Conservation (phyloP, 1,284 basidiomycete species). For the Boletus smithii region DNA sequence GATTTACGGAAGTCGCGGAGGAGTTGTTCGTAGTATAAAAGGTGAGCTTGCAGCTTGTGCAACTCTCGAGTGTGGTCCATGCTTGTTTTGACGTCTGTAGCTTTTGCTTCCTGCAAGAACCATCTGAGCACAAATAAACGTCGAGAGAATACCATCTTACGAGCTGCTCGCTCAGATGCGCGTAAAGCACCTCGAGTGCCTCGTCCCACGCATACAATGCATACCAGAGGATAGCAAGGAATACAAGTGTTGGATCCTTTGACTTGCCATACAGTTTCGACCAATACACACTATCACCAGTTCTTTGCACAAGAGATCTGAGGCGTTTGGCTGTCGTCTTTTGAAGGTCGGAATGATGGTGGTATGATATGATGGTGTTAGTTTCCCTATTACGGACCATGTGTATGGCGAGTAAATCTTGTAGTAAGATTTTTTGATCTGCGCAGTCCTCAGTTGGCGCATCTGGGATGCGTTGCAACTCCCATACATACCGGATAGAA, state of each 20-base stretch:
- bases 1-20: constrained; percentile 52
- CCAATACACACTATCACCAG: constrained; percentile 51
- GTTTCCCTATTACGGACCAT: constrained; percentile 35
- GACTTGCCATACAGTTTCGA: constrained; percentile 46
- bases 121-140: not conserved
- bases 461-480: not conserved
- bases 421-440: constrained; percentile 29
- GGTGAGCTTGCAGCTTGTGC: constrained; percentile 51
- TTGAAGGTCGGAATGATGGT: constrained; percentile 32
- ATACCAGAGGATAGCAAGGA: constrained; percentile 54
- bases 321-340: constrained; percentile 36
- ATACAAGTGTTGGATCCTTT: constrained; percentile 50
- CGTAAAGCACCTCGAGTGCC: constrained; percentile 48
- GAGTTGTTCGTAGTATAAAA: constrained; percentile 51
- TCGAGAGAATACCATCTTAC: constrained; percentile 29
- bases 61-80: constrained; percentile 45
- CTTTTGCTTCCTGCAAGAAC: constrained; percentile 38
- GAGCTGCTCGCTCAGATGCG: constrained; percentile 41
- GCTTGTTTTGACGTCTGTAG: constrained; percentile 34
- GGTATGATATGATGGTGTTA: constrained; percentile 42
- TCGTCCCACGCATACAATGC: constrained; percentile 59
- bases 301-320: constrained; percentile 36
- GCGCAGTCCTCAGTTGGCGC: not conserved
- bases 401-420: constrained; percentile 41
- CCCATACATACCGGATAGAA: constrained; percentile 27